Conservation (phyloP, 352 stramenopile species). For the Thraustochytrium striatum region DNA sequence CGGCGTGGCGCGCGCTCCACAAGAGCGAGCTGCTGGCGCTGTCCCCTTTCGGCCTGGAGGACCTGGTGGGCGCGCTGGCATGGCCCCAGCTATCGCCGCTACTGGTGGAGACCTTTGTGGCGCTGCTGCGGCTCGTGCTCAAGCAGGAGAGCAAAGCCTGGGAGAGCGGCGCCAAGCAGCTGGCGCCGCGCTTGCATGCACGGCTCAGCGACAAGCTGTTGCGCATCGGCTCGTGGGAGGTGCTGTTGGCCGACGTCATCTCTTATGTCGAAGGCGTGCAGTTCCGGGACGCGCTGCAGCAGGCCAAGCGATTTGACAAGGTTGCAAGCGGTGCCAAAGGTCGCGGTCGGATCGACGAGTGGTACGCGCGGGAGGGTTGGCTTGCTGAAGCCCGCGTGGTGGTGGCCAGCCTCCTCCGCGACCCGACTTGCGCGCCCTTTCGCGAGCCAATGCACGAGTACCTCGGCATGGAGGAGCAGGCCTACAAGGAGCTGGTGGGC, state of each 20-base stretch:
- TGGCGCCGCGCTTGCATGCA: background rate
- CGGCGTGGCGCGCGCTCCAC: too few relatives aligned
- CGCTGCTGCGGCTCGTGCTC: background rate
- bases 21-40: background rate
- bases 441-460: background rate
- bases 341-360: background rate
- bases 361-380: background rate
- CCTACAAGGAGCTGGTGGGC: background rate
- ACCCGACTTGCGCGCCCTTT: background rate
- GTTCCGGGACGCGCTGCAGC: background rate
- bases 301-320: background rate
- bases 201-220: background rate
- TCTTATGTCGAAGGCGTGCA: background rate
- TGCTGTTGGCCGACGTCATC: background rate
- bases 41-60: background rate
- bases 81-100: background rate
- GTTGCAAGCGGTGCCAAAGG: too few relatives aligned
- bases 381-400: background rate
- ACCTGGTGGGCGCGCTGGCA: background rate
- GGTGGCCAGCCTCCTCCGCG: background rate
- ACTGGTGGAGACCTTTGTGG: background rate
- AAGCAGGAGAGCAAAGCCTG: background rate
- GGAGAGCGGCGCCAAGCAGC: background rate
- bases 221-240: background rate
- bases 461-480: background rate